Base-by-base conservation (phyloP, 768 basidiomycete genomes). In the Mrakia gelida region DNA sequence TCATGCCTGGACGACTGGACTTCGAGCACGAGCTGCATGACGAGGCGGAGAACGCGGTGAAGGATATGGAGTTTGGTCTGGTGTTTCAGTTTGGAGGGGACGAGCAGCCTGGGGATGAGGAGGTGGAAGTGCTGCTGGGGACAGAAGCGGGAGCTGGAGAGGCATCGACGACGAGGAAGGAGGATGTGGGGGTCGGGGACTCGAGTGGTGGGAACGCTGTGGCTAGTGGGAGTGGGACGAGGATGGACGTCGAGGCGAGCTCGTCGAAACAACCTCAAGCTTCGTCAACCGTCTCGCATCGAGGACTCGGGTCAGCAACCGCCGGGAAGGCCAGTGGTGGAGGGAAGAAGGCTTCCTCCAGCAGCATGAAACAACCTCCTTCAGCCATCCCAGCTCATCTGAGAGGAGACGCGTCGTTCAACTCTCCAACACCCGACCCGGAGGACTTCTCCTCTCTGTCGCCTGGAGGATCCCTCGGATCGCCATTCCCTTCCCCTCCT, bases 1-100 rank as follows among this genome's bases (percentile, higher is more conserved):
- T 91, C 85, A 91, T 99, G 82, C 96, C 96, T 13, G 96, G 96
- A 23, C 91, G 96, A n/a, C 88, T 99, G 52, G 96, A 99, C 84
- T 99, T 99, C 83, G 96, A 99, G 83, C 95, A 95, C 81, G 96
- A 99, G 84, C 86, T 94, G 7, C 95, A 68, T 56, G 97, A 99
- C 83, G 96, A 99, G 73, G 96, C 96, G 0, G 96, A 99, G 83
- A 91, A 95, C 81, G 85, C 93, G 2, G 91, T 98, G 80, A 98
- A 98, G 84, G 94, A 98, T 83, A 87, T 99, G 80, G 95, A 98
- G 83, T 98, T 98, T 81, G 96, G 93, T 2, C 86, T 95, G n/a
- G 93, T 93, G 79, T 86, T 89, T 30, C 88, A 90, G 45, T 96
- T 89, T 82, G 95, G 92, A 1, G 97, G 96, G 2, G 92, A 93